Base-by-base conservation (phyloP, 805 yeast genomes). In the Scheffersomyces ergatensis region DNA sequence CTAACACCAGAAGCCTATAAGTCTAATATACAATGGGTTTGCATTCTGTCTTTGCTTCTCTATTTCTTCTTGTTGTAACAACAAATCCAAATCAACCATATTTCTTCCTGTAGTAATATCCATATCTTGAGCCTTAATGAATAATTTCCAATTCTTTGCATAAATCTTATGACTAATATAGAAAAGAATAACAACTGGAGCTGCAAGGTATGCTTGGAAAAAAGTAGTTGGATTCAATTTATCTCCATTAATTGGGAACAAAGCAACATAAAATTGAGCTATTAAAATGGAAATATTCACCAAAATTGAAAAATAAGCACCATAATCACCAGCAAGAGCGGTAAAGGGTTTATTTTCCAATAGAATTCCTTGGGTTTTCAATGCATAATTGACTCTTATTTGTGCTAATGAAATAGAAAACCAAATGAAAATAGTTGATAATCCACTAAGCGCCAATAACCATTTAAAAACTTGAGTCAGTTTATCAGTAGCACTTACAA, bases 331-430 rank as follows among this genome's bases (percentile, higher is more conserved):
- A 21, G 74, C 65, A 37, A 78, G 80, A 4, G 90, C 87, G 58
- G 79, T 82, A 69, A 73, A 85, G 5, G 93, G 89, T 39, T 86
- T 65, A 9, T 73, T 70, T 47, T 80, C 78, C 48, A 88, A 63
- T 21, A 80, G 66, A 38, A 83, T 77, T 27, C 80, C 80, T 56
- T 86, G 76, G n/a, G 65, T 58, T 48, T 72, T 74, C 48, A 85
- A 61, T 17, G 82, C 80, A 31, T 82, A 49, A 80, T 60, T 44
- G 80, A 65, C 87, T 45, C 72, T 51, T 30, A 65, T 39, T 46
- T 65, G 71, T 17, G 65, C 57, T 48, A 57, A 53, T 42, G 70
- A 62, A 29, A 67, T 66, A 38, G 67, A 59, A 23, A 49, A 53
- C 68, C 71, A 67, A 20, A 70, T 64, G 51, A 66, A 67, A 43